A percentile compares a stretch with the other conserved stretches of the same genome.
phyloP scores from a whole-genome alignment of 1,139 yeast species.

The Meyerozyma guilliermondii region DNA sequence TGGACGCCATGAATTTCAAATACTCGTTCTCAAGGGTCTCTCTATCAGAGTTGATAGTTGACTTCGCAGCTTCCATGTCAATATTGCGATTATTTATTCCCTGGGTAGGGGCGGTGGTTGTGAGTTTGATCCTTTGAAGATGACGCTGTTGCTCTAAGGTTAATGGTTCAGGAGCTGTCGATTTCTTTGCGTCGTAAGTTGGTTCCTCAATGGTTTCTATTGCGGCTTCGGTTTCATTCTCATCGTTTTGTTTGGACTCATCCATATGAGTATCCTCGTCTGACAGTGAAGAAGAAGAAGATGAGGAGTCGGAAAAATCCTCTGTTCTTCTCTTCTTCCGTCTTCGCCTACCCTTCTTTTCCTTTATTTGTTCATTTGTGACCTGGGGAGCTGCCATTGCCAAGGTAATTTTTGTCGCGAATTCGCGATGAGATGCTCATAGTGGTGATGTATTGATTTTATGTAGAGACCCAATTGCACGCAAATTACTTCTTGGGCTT shows the following conservation, averaged over 20 bases:
- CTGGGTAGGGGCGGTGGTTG: slow-evolving; percentile 19
- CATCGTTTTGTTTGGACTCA: slow-evolving; percentile 8
- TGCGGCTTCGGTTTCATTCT: slow-evolving; percentile 2
- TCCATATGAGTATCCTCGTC: slow-evolving; percentile 13
- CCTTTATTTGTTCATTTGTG: background rate
- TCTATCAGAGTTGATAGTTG: slow-evolving; percentile 24
- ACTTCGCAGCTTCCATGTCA: slow-evolving; percentile 19
- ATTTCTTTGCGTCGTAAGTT: slow-evolving; percentile 18
- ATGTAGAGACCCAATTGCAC: background rate
- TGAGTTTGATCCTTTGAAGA: slow-evolving; percentile 23
- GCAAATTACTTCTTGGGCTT: slow-evolving; percentile 15
- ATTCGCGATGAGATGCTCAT: background rate
- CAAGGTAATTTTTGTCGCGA: background rate
- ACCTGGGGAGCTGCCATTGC: slow-evolving; percentile 1
- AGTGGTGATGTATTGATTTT: background rate
- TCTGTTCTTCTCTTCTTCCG: slow-evolving; percentile 82
- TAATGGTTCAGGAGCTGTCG: slow-evolving; percentile 14
- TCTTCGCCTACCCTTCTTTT: slow-evolving; percentile 33
- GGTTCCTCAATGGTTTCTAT: slow-evolving; percentile 7
- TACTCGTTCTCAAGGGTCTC: slow-evolving; percentile 47
- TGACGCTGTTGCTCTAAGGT: slow-evolving; percentile 19
- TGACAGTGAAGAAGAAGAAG: slow-evolving; percentile 38
- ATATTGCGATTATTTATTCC: slow-evolving; percentile 12
- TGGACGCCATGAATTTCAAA: slow-evolving; percentile 51
- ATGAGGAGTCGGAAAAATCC: slow-evolving; percentile 43